These are phyloP conservation scores for Monosporascus sp. DNA, from an alignment of 2,329 filamentous ascomycete species.

Conservation along the genomic window DNA sequence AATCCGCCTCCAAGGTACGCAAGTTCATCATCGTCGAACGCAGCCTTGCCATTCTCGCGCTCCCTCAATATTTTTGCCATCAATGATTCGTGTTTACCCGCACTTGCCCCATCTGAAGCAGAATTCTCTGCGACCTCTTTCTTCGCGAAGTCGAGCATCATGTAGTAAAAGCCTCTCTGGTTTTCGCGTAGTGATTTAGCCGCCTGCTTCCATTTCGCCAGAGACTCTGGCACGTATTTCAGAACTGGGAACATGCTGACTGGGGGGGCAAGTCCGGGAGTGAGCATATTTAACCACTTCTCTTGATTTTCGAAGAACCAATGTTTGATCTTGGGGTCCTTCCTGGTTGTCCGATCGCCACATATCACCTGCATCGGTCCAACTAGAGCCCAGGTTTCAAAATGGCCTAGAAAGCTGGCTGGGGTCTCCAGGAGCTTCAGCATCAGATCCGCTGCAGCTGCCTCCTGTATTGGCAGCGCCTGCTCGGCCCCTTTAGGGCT, in stretches of 20 bases:
- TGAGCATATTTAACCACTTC: conserved; percentile 5
- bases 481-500: not conserved
- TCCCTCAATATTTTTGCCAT: conserved; percentile 5
- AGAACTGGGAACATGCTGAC: conserved; percentile 9
- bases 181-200: conserved; percentile 1
- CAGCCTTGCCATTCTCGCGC: conserved; percentile 5
- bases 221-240: conserved; percentile 3
- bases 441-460: conserved; percentile 2
- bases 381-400: conserved; percentile 2
- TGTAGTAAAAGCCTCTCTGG: conserved; percentile 5
- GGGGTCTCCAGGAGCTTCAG: conserved; percentile 1
- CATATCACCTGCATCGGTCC: conserved; percentile 4
- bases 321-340: not conserved
- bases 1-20: conserved; percentile 12
- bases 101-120: not conserved
- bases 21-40: conserved; percentile 8
- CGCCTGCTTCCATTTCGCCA: conserved; percentile 6
- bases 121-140: not conserved
- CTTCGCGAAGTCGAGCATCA: conserved; percentile 6
- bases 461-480: conserved; percentile 2
- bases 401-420: not conserved
- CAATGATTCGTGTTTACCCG: not conserved
- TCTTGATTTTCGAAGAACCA: conserved; percentile 6
- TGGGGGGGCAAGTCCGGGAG: conserved; percentile 4
- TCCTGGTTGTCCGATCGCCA: conserved; percentile 2